phyloP scores from a whole-genome alignment of 257 asterid species.

The Cruciata laevipes region DNA sequence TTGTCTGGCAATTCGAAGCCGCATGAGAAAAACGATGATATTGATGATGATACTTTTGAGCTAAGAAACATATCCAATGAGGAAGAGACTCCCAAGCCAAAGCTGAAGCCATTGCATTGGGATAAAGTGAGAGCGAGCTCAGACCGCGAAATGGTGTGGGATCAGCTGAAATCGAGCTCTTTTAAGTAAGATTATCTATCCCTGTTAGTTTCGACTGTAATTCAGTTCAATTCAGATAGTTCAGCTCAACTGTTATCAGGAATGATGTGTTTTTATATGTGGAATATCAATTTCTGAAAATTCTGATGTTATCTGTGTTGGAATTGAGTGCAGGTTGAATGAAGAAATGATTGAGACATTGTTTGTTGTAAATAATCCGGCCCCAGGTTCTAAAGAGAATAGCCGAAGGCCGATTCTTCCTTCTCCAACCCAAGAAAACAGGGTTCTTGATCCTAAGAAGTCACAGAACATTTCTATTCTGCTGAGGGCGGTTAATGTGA shows the following conservation, averaged over 20 bases:
- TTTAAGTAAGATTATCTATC: constrained; percentile 49
- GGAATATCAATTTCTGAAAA: not conserved
- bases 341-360: constrained; percentile 96
- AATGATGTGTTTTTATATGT: not conserved
- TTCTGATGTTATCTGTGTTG: not conserved
- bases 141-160: constrained; percentile 97
- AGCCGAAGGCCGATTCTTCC: constrained; percentile 58
- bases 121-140: constrained; percentile 96
- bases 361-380: constrained; percentile 62
- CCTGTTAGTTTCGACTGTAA: not conserved
- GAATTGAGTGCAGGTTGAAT: constrained; percentile 53
- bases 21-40: constrained; percentile 10
- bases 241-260: not conserved
- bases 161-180: constrained; percentile 84
- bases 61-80: constrained; percentile 19
- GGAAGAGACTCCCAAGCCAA: constrained; percentile 65
- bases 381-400: constrained; percentile 51
- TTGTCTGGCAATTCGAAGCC: constrained; percentile 35
- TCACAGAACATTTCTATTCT: constrained; percentile 84
- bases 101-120: constrained; percentile 94
- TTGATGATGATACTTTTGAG: constrained; percentile 18
- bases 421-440: constrained; percentile 48
- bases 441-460: constrained; percentile 89
- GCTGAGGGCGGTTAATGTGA: constrained; percentile 83
- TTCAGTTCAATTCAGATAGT: not conserved